Base-by-base conservation (phyloP, 2,329 filamentous ascomycete species). In the Spiromastix sp. region DNA sequence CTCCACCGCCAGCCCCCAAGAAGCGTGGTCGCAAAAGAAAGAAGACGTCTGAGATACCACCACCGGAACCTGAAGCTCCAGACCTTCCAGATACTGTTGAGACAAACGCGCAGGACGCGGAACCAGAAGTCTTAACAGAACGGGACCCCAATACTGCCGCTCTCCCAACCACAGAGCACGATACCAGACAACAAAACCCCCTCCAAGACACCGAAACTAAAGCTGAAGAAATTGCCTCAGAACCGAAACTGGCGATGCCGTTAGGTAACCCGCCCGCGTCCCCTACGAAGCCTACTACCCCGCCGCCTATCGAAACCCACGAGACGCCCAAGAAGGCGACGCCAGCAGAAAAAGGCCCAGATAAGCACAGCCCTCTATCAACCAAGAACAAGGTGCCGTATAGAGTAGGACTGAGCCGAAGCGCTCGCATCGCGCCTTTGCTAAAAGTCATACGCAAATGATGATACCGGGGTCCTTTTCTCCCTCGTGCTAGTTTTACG, bases 321-420 rank as follows among this genome's bases (percentile, higher is more conserved):
- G 37, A 41, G 20, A 43, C 42, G 17, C 26, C 37, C 18, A 18
- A 37, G 22, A 15, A 24, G 30, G 32, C 35, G 30, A 34, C 27
- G 15, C 30, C 11, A 21, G 6, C 9, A 24, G 32, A 13, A 22
- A 56, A 56, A 34, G 55, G 54, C 3, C 54, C 57, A 8, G 42
- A 48, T 10, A 62, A 59, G 38, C 61, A 64, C 34, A 64, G 60
- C 28, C 61, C 62, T 2, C 61, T 60, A 16, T 50, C 52, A 19
- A 51, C 49, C 28, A 58, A 53, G 29, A 54, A 53, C 34, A 60
- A 57, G 37, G 56, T 63, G 4, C 54, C 59, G 2, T 63, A 60
- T 32, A 57, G 68, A 1, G 66, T 71, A 4, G 68, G 68, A 2
- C 46, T 71, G 39, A 70, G 67, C 47, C 66, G 63, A 34, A 55